phyloP scores from a whole-genome alignment of 192 early-diverging fungal species.

The Backusella tarrabulga region DNA sequence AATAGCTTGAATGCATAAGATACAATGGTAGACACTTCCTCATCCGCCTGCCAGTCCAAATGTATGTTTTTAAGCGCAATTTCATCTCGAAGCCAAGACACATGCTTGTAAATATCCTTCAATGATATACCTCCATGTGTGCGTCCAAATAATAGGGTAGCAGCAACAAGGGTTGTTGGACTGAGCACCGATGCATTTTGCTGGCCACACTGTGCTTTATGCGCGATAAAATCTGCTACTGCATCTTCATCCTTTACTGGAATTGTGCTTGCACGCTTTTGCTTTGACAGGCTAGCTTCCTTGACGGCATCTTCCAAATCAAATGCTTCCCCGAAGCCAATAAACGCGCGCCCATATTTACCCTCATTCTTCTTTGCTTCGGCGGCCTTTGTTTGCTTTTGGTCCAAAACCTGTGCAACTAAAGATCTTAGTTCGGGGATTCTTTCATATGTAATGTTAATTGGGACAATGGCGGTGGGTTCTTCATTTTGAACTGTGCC shows the following conservation, averaged over 20 bases:
- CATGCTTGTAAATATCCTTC: conserved; percentile 19
- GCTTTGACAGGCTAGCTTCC: not conserved
- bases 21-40: conserved; percentile 33
- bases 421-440: conserved; percentile 33
- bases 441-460: conserved; percentile 38
- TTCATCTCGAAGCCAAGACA: conserved; percentile 28
- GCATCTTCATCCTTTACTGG: not conserved
- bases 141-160: conserved; percentile 25
- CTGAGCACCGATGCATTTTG: conserved; percentile 23
- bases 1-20: conserved; percentile 31
- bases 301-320: conserved; percentile 7
- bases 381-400: conserved; percentile 16
- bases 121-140: conserved; percentile 21
- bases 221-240: conserved; percentile 25
- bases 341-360: conserved; percentile 22
- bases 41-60: conserved; percentile 37
- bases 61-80: conserved; percentile 12
- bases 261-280: not conserved
- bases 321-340: conserved; percentile 28
- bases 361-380: not conserved
- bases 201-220: conserved; percentile 24
- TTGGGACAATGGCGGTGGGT: conserved; percentile 26
- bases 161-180: conserved; percentile 31
- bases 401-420: conserved; percentile 39
- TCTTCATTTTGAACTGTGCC: conserved; percentile 24